phyloP scores from a whole-genome alignment of 1,284 basidiomycete genomes.

The Phellopilus nigrolimitatus region DNA sequence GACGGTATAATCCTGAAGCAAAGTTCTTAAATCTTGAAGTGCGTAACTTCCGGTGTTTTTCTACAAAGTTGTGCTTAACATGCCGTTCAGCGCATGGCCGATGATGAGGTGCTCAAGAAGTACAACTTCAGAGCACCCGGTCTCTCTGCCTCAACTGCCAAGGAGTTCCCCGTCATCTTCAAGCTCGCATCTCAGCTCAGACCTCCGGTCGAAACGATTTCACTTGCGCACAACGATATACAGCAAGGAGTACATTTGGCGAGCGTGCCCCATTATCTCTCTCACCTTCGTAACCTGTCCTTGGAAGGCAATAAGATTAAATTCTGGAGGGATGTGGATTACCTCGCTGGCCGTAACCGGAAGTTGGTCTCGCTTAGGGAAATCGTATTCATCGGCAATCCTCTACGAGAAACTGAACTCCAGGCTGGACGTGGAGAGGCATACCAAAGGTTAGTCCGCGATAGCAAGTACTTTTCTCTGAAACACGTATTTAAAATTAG shows the following conservation, averaged over 20 bases:
- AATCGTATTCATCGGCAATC: slow-evolving; percentile 77
- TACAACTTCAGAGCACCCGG: slow-evolving; percentile 65
- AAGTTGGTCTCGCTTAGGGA: slow-evolving; percentile 66
- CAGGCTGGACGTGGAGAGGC: slow-evolving; percentile 49
- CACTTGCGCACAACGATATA: slow-evolving; percentile 60
- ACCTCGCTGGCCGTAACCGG: slow-evolving; percentile 48
- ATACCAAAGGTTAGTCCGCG: slow-evolving; percentile 56
- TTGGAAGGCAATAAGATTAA: slow-evolving; percentile 68
- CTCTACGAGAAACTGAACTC: slow-evolving; percentile 62
- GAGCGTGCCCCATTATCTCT: slow-evolving; percentile 61
- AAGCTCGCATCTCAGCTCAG: slow-evolving; percentile 77
- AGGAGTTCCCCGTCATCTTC: slow-evolving; percentile 77
- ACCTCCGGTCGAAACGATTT: slow-evolving; percentile 77
- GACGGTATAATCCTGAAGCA: slow-evolving; percentile 61
- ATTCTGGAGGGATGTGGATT: slow-evolving; percentile 65
- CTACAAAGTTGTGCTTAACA: slow-evolving; percentile 14
- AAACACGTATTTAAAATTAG: slow-evolving; percentile 23
- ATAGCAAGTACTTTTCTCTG: slow-evolving; percentile 17
- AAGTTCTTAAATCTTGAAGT: slow-evolving; percentile 81
- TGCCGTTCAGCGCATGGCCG: slow-evolving; percentile 45
- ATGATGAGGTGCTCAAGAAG: slow-evolving; percentile 68
- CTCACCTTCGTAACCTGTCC: slow-evolving; percentile 75
- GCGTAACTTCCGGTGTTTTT: slow-evolving; percentile 26
- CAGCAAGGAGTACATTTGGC: slow-evolving; percentile 44
- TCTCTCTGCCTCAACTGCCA: slow-evolving; percentile 48